Conservation (phyloP, 1,284 basidiomycete species). For the Rugosomyces carneus region DNA sequence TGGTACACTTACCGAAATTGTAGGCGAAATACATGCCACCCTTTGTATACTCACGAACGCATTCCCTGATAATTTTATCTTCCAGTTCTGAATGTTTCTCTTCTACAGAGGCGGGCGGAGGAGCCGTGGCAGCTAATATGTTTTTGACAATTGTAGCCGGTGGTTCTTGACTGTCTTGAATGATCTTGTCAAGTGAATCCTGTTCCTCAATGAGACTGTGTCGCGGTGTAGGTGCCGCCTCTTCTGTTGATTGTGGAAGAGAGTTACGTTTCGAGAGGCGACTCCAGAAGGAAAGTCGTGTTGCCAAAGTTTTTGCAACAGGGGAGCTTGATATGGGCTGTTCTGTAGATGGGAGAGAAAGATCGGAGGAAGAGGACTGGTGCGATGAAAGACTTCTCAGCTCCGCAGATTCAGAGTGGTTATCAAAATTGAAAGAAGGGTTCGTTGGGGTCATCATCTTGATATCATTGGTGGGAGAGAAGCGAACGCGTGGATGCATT, state of each 20-base stretch:
- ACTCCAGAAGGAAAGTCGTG: slow-evolving; percentile 69
- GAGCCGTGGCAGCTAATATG: slow-evolving; percentile 52
- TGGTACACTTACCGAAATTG: slow-evolving; percentile 53
- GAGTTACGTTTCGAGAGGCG: slow-evolving; percentile 40
- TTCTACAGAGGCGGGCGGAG: slow-evolving; percentile 51
- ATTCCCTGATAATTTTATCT: slow-evolving; percentile 70
- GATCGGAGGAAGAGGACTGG: slow-evolving; percentile 45
- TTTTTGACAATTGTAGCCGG: slow-evolving; percentile 46
- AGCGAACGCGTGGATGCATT: slow-evolving; percentile 36
- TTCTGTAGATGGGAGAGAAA: slow-evolving; percentile 50
- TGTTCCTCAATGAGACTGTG: slow-evolving; percentile 28
- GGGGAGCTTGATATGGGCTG: slow-evolving; percentile 40
- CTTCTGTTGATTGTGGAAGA: slow-evolving; percentile 11
- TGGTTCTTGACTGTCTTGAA: slow-evolving; percentile 39
- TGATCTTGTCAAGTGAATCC: slow-evolving; percentile 45
- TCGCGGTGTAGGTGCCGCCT: slow-evolving; percentile 6
- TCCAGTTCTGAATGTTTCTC: slow-evolving; percentile 69
- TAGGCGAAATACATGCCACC: slow-evolving; percentile 82
- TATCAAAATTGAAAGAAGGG: slow-evolving; percentile 8
- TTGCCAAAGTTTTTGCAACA: slow-evolving; percentile 55
- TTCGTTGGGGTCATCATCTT: slow-evolving; percentile 34
- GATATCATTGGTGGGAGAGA: slow-evolving; percentile 36
- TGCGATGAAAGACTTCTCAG: slow-evolving; percentile 30
- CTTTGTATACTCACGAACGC: slow-evolving; percentile 61
- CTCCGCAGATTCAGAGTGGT: slow-evolving; percentile 10